Evolutionary conservation across 306 rosid species (phyloP).

Genomic region (Cucurbita pepo): DNA sequence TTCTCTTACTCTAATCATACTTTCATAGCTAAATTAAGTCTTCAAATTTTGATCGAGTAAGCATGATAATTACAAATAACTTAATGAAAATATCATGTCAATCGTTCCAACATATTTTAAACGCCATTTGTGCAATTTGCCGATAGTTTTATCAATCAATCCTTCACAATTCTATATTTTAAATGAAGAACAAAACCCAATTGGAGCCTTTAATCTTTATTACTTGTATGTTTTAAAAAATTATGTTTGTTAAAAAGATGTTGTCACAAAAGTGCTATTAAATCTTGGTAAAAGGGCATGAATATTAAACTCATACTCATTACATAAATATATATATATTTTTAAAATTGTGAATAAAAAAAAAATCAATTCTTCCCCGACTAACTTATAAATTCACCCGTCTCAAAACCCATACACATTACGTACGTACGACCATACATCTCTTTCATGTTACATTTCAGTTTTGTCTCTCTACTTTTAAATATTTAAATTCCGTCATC

Average conservation of each 20-base stretch:
- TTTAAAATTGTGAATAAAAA: no score
- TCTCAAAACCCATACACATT: no score
- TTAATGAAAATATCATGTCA: no score
- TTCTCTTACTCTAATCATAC: neutral
- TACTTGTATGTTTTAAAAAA: neutral
- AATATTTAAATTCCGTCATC: no score
- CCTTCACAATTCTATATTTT: neutral
- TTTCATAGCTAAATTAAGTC: no score
- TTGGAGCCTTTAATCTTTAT: neutral
- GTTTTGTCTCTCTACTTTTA: no score
- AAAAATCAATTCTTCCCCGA: no score
- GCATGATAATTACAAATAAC: no score
- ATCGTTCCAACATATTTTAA: no score
- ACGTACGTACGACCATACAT: neutral
- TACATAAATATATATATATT: neutral
- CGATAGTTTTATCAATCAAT: neutral
- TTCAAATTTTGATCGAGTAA: no score
- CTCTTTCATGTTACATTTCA: no score
- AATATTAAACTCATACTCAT: neutral
- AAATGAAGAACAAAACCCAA: neutral
- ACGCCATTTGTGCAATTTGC: neutral
- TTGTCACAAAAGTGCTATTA: neutral
- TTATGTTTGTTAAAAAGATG: neutral
- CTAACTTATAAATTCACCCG: no score
- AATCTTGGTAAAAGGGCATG: neutral